Base-by-base conservation (phyloP, 768 basidiomycete species). In the Cubamyces lactineus region DNA sequence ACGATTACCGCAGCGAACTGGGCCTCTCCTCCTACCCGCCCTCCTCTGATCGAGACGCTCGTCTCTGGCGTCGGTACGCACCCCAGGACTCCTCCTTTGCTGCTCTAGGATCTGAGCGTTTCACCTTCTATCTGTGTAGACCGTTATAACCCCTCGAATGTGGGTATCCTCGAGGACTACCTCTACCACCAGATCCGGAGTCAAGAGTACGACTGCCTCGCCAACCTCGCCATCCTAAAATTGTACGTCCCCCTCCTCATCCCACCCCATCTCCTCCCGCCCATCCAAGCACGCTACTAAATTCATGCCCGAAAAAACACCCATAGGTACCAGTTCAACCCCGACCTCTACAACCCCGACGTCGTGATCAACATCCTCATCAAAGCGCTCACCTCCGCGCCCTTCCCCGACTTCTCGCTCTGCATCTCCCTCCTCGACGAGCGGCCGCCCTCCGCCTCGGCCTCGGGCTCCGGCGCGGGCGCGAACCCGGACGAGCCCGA, bases 141-240 rank as follows among this genome's bases (percentile, higher is more conserved):
- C 80, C 89, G 96, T 61, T 98, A 98, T 77, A 98, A 98, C 77
- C 96, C 96, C 45, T 88, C 89, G 54, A 98, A 98, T 74, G 87
- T 96, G 61, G 81, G 86, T 40, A 91, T 95, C 67, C 87, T 98
- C 61, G 96, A 98, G 77, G 96, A 98, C 73, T 98, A 98, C 78
- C 86, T 98, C 62, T 93, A 92, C 75, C 89, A 93, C 73, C 96
- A 99, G 76, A 93, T 94, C 65, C 84, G 90, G 67, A 89, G 86
- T 69, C 88, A 90, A 67, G 91, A 94, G 73, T 98, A 98, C 69
- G 96, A 99, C 75, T 89, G 92, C 69, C 84, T 98, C 43, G 94
- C 96, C 30, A 98, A 98, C 77, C 81, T 98, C 42, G 96, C 96
- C 51, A 94, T 97, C 65, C 74, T 98, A 50, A 98, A 98, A 77